Evolutionary conservation across 1,139 yeast species (phyloP).

Genomic region (Ogataea hybrid): DNA sequence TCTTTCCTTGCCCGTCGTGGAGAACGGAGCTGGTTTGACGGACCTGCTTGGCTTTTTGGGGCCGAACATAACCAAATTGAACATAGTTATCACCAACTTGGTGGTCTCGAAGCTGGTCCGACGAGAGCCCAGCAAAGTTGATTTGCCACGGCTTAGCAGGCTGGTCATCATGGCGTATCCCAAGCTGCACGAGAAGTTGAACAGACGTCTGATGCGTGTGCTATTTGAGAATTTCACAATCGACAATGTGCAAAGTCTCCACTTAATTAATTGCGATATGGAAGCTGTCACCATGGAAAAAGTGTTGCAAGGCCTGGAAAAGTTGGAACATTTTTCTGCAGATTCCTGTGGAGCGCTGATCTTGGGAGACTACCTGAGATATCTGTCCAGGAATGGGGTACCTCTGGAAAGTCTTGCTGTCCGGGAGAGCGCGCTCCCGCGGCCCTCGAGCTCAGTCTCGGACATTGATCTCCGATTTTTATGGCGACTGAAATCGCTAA

Average conservation of each 20-base stretch:
- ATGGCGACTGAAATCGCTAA: slow-evolving; percentile 11
- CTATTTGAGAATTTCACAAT: too few species aligned
- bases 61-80: slow-evolving; percentile 7
- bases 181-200: slow-evolving; percentile 3
- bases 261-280: too few species aligned
- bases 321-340: background rate
- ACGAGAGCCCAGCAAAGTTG: background rate
- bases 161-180: slow-evolving; percentile 6
- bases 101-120: slow-evolving; percentile 2
- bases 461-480: slow-evolving; percentile 9
- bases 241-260: too few species aligned
- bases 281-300: too few species aligned
- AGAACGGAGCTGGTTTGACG: slow-evolving; percentile 13
- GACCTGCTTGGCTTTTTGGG: slow-evolving; percentile 8
- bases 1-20: slow-evolving; percentile 18
- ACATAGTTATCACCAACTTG: slow-evolving; percentile 9
- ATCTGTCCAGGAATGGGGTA: slow-evolving; percentile 1
- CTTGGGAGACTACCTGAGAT: slow-evolving; percentile 5
- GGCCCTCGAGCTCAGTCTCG: slow-evolving; percentile 6
- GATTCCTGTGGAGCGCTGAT: slow-evolving; percentile 10
- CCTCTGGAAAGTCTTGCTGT: slow-evolving; percentile 3
- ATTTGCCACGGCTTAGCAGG: slow-evolving; percentile 1
- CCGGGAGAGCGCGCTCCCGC: slow-evolving; percentile 6
- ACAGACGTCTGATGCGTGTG: slow-evolving; percentile 1
- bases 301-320: too few species aligned